Evolutionary conservation across 208 protist genomes (phyloP).

Genomic region (Trypanosoma congolense): DNA sequence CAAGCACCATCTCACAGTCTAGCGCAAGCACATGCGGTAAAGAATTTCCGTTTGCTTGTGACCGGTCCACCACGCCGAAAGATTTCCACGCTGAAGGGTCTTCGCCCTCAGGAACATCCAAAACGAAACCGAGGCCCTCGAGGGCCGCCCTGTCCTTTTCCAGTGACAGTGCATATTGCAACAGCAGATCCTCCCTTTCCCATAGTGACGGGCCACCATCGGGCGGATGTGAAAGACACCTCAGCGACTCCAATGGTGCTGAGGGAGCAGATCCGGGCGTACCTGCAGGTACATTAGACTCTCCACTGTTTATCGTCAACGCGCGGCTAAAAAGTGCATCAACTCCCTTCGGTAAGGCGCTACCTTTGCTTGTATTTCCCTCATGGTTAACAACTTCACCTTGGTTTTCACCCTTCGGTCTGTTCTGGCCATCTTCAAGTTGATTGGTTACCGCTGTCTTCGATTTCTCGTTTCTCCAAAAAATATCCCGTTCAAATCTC

Average conservation of each 20-base stretch:
- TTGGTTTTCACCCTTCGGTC: neutral
- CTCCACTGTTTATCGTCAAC: constrained; percentile 15
- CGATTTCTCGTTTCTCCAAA: constrained; percentile 62
- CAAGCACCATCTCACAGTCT: constrained; percentile 92
- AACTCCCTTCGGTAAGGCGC: constrained; percentile 11
- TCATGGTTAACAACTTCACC: neutral
- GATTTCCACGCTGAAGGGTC: constrained; percentile 15
- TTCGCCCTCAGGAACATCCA: constrained; percentile 24
- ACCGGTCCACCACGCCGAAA: constrained; percentile 2
- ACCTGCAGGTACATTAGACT: neutral
- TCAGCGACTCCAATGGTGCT: neutral
- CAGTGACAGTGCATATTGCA: constrained; percentile 51
- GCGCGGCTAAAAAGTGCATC: constrained; percentile 20
- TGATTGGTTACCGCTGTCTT: constrained; percentile 18
- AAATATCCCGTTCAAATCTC: constrained; percentile 54
- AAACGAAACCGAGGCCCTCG: constrained; percentile 41
- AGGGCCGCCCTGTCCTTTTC: constrained; percentile 31
- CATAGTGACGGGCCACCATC: constrained; percentile 23
- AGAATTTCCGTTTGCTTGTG: neutral
- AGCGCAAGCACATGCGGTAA: constrained; percentile 54
- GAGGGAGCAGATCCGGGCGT: neutral
- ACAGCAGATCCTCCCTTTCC: constrained; percentile 22
- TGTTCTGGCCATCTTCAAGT: neutral
- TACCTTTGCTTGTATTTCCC: constrained; percentile 1
- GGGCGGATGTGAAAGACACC: neutral